These are phyloP conservation scores for Fagus sylvatica DNA, from an alignment of 306 rosid species.

Conservation along the genomic window DNA sequence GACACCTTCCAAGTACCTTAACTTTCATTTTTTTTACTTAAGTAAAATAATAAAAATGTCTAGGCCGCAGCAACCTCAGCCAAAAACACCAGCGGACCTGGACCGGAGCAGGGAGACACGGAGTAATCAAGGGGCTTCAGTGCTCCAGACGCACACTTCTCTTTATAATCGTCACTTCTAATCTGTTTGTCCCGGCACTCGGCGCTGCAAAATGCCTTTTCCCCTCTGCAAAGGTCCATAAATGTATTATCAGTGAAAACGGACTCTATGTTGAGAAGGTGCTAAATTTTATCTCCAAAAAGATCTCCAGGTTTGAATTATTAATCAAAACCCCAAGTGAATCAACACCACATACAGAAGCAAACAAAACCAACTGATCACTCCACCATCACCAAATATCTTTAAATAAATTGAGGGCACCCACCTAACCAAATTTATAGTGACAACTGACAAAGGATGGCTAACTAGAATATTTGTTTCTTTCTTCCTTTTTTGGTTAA, in stretches of 20 bases:
- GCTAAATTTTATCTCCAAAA: background rate
- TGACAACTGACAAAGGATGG: background rate
- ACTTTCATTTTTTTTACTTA: constrained; percentile 20
- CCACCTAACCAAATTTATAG: too few species aligned
- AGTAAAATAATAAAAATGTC: background rate
- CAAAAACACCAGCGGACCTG: constrained; percentile 40
- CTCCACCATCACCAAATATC: background rate
- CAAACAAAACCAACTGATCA: constrained; percentile 5
- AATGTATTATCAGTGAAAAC: constrained; percentile 11
- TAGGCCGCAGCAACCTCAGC: constrained; percentile 60
- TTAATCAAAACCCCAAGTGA: background rate
- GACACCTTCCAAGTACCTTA: background rate
- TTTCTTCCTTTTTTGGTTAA: too few species aligned
- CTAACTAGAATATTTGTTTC: too few species aligned
- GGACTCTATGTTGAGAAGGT: background rate
- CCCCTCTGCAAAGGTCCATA: constrained; percentile 51
- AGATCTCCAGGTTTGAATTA: constrained; percentile 1
- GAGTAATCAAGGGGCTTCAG: constrained; percentile 46
- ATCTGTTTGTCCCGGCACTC: constrained; percentile 70
- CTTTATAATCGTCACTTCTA: constrained; percentile 44
- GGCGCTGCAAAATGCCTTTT: constrained; percentile 64
- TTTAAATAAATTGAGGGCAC: background rate
- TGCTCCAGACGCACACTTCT: constrained; percentile 40
- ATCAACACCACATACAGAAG: constrained; percentile 16
- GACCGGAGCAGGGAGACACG: constrained; percentile 52